Conservation (phyloP, 306 rosid species). For the Dicorynia guianensis region DNA sequence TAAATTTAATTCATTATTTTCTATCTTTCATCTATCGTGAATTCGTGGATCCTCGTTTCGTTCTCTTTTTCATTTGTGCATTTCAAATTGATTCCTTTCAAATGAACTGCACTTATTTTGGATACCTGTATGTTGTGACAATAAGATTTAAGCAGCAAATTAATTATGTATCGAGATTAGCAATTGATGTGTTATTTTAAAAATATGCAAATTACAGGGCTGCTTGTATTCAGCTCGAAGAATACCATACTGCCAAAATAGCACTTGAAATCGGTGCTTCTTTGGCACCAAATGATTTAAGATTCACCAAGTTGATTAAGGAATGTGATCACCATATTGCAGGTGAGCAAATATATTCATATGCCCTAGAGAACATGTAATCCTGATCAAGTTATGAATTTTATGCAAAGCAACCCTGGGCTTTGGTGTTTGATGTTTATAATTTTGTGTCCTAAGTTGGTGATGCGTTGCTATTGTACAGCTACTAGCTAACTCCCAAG, state of each 20-base stretch:
- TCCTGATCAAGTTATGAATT: background rate
- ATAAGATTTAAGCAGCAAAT: background rate
- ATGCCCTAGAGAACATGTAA: background rate
- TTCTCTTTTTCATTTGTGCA: background rate
- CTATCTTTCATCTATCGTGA: background rate
- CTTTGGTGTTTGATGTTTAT: background rate
- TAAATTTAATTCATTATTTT: background rate
- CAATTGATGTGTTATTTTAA: background rate
- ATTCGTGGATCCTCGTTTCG: background rate
- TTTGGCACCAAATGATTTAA: constrained; percentile 60
- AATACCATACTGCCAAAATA: constrained; percentile 84
- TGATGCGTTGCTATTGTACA: background rate
- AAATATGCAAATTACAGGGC: constrained; percentile 46
- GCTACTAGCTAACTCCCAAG: background rate
- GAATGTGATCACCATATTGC: constrained; percentile 73
- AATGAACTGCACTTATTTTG: background rate
- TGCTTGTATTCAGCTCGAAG: constrained; percentile 87
- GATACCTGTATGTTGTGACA: too few relatives aligned
- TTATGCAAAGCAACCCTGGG: background rate
- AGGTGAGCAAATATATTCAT: constrained; percentile 50
- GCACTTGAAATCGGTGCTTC: constrained; percentile 81
- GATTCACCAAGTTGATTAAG: constrained; percentile 66
- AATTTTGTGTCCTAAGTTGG: background rate
- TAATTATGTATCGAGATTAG: background rate
- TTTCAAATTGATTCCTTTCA: background rate